Evolutionary conservation across 2,329 filamentous ascomycete genomes (phyloP).

Genomic region (Paracoccidioides brasiliensis): DNA sequence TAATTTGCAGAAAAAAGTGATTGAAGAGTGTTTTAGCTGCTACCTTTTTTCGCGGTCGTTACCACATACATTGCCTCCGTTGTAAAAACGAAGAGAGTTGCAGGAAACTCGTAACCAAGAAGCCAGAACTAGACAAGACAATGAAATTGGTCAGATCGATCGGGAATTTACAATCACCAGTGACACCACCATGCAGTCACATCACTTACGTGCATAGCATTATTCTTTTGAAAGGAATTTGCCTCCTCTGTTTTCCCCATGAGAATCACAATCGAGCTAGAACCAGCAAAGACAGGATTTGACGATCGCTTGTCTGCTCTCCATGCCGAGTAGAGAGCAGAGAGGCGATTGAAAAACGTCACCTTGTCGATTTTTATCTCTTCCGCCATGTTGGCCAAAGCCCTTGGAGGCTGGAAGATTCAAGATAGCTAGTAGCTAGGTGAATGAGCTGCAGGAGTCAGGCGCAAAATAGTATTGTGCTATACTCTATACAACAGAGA

Average conservation of each 20-base stretch:
- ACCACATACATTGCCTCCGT: slow-evolving; percentile 79
- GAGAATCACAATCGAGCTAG: slow-evolving; percentile 71
- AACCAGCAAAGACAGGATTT: slow-evolving; percentile 74
- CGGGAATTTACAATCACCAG: background rate
- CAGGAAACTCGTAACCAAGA: slow-evolving; percentile 94
- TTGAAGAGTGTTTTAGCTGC: slow-evolving; percentile 10
- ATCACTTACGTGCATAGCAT: slow-evolving; percentile 74
- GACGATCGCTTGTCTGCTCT: slow-evolving; percentile 87
- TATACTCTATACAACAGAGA: background rate
- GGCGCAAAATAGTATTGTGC: background rate
- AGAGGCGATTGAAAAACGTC: slow-evolving; percentile 85
- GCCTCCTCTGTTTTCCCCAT: slow-evolving; percentile 92
- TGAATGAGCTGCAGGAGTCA: background rate
- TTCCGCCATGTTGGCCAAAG: slow-evolving; percentile 42
- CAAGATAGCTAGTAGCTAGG: background rate
- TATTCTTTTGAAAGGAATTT: slow-evolving; percentile 84
- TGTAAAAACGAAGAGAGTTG: slow-evolving; percentile 86
- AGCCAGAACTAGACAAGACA: slow-evolving; percentile 68
- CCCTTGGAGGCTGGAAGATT: background rate
- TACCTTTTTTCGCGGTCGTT: slow-evolving; percentile 95
- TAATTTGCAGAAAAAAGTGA: background rate
- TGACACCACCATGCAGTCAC: background rate
- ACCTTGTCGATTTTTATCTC: slow-evolving; percentile 94
- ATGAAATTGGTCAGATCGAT: slow-evolving; percentile 10
- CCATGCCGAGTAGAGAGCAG: slow-evolving; percentile 79